phyloP scores from a whole-genome alignment of 345 rosid genomes.

The Aquilaria malaccensis region DNA sequence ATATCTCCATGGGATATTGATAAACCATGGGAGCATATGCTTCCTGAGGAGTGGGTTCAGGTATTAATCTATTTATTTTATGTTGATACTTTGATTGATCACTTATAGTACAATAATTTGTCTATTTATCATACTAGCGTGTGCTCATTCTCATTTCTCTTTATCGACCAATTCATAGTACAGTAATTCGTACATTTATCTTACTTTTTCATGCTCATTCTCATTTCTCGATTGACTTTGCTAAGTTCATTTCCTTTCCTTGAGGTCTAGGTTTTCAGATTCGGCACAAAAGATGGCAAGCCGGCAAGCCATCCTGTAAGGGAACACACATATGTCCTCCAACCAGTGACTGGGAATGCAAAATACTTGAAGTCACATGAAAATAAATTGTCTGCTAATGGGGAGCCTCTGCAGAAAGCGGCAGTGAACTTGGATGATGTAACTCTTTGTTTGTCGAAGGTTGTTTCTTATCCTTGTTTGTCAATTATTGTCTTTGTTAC shows the following conservation, averaged over 20 bases:
- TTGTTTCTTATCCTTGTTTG: conserved; percentile 20
- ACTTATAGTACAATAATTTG: no score
- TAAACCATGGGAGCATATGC: conserved; percentile 81
- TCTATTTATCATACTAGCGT: background rate
- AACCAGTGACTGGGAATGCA: conserved; percentile 94
- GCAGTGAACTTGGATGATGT: conserved; percentile 85
- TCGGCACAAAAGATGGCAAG: conserved; percentile 74
- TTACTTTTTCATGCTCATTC: conserved; percentile 1
- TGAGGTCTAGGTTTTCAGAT: conserved; percentile 63
- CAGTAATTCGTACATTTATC: background rate
- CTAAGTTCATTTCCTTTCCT: conserved; percentile 7
- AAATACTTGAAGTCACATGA: conserved; percentile 54
- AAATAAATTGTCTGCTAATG: conserved; percentile 30
- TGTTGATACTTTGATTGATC: background rate
- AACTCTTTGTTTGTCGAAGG: conserved; percentile 92
- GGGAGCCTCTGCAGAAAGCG: conserved; percentile 75
- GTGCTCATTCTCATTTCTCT: conserved; percentile 7
- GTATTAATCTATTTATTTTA: conserved; percentile 20
- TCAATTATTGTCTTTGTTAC: conserved; percentile 8
- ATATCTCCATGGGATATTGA: conserved; percentile 75
- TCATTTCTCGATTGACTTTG: conserved; percentile 7
- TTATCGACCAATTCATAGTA: no score
- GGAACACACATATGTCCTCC: conserved; percentile 72
- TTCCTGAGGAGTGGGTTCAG: conserved; percentile 94
- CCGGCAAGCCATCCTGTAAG: conserved; percentile 53